Percentiles rank a stretch among this genome's conserved stretches.
phyloP scores from a whole-genome alignment of 768 basidiomycete genomes.

The Cystofilobasidium capitatum region DNA sequence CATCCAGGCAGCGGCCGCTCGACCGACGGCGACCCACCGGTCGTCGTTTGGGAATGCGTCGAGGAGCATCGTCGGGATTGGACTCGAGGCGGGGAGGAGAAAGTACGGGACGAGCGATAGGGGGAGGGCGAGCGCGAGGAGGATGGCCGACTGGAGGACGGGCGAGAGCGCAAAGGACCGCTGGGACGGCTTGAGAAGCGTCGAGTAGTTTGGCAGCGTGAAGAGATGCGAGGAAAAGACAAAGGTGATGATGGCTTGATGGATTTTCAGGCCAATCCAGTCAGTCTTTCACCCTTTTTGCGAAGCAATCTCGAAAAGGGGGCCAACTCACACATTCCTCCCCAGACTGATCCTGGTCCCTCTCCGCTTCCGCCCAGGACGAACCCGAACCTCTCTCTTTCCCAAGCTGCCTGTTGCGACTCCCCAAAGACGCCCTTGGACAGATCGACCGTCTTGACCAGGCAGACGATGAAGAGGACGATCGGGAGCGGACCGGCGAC shows the following conservation, averaged over 20 bases:
- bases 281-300: too few species aligned
- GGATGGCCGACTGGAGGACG: constrained; percentile 2
- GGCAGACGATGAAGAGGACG: constrained; percentile 12
- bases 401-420: background rate
- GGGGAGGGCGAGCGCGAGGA: constrained; percentile 18
- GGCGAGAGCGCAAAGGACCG: constrained; percentile 22
- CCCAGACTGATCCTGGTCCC: constrained; percentile 13
- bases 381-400: constrained; percentile 1
- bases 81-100: background rate
- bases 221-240: constrained; percentile 16
- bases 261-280: background rate
- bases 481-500: constrained; percentile 1
- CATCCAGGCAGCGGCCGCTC: constrained; percentile 5
- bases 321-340: constrained; percentile 23
- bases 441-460: constrained; percentile 17
- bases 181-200: constrained; percentile 21
- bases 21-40: constrained; percentile 15
- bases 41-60: constrained; percentile 15
- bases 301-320: too few species aligned
- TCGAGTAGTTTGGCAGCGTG: constrained; percentile 20
- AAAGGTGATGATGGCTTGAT: constrained; percentile 17
- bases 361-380: constrained; percentile 14
- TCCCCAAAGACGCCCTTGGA: background rate
- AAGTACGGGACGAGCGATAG: constrained; percentile 22
- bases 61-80: constrained; percentile 14